Evolutionary conservation across 257 asterid genomes (phyloP).

Genomic region (Ilex aquifolium): DNA sequence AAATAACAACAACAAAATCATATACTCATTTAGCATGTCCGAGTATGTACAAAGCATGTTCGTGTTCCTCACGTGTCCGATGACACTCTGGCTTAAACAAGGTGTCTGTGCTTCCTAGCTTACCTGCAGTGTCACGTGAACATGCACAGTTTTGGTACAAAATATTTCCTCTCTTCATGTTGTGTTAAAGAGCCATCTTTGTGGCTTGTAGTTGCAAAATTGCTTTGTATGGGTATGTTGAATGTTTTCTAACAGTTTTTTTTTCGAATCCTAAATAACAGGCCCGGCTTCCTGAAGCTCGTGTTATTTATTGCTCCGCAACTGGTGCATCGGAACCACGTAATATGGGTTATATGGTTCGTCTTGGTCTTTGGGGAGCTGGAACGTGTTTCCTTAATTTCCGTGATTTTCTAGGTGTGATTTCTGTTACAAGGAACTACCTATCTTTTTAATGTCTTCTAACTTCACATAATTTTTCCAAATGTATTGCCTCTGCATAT

Average conservation of each 20-base stretch:
- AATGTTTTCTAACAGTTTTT: constrained; percentile 9
- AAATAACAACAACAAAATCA: too few species aligned
- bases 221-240: background rate
- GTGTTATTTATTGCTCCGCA: constrained; percentile 93
- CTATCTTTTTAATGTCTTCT: constrained; percentile 5
- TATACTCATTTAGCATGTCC: too few species aligned
- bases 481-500: background rate
- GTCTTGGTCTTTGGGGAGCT: constrained; percentile 99
- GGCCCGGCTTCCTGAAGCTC: constrained; percentile 98
- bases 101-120: too few species aligned
- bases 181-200: background rate
- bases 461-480: background rate
- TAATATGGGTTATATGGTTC: constrained; percentile 97
- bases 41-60: too few species aligned
- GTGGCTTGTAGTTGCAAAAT: background rate
- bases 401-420: constrained; percentile 78
- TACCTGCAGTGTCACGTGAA: too few species aligned
- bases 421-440: constrained; percentile 15
- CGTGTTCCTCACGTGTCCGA: too few species aligned
- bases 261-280: constrained; percentile 35
- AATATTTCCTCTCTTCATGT: background rate
- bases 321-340: constrained; percentile 99
- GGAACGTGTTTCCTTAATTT: constrained; percentile 88
- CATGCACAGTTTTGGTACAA: background rate
- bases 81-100: too few species aligned